phyloP scores from a whole-genome alignment of 163 green algal genomes.

The Coccomyxa subellipsoidea region DNA sequence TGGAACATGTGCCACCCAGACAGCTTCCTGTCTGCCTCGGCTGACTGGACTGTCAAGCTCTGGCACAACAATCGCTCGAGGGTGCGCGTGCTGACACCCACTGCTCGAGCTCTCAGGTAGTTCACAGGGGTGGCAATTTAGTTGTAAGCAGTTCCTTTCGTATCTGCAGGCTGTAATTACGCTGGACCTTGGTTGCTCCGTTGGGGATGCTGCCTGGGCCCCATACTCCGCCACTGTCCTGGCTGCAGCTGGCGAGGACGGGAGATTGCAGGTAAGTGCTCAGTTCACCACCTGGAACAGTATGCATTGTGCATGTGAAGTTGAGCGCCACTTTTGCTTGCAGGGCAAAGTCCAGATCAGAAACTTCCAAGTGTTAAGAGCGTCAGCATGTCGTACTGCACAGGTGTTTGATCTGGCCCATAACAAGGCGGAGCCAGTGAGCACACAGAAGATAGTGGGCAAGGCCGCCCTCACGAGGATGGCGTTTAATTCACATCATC shows the following conservation, averaged over 20 bases:
- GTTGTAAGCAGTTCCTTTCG: not conserved
- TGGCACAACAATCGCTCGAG: conserved; percentile 68
- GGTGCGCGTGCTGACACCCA: not conserved
- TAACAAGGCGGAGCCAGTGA: conserved; percentile 79
- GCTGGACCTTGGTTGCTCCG: conserved; percentile 80
- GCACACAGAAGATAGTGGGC: conserved; percentile 76
- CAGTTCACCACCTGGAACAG: not conserved
- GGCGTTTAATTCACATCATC: conserved; percentile 82
- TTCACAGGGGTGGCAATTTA: not conserved
- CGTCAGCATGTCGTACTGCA: too few relatives aligned
- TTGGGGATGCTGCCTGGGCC: conserved; percentile 88
- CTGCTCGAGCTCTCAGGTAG: too few relatives aligned
- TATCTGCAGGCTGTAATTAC: conserved; percentile 55
- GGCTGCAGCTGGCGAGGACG: conserved; percentile 79
- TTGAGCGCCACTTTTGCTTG: too few relatives aligned
- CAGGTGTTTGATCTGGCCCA: conserved; percentile 85
- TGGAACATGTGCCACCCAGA: conserved; percentile 77
- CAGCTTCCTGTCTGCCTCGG: conserved; percentile 80
- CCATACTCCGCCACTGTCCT: conserved; percentile 85
- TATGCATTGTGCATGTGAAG: conserved; percentile 36
- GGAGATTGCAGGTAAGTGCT: conserved; percentile 45
- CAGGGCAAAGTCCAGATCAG: too few relatives aligned
- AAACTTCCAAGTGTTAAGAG: too few relatives aligned
- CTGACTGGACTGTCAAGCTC: conserved; percentile 90
- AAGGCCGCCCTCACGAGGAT: conserved; percentile 85